A percentile compares a stretch with the other conserved stretches of the same genome.
phyloP scores from a whole-genome alignment of 2,329 filamentous ascomycete genomes.

The Aspergillus alliaceus region DNA sequence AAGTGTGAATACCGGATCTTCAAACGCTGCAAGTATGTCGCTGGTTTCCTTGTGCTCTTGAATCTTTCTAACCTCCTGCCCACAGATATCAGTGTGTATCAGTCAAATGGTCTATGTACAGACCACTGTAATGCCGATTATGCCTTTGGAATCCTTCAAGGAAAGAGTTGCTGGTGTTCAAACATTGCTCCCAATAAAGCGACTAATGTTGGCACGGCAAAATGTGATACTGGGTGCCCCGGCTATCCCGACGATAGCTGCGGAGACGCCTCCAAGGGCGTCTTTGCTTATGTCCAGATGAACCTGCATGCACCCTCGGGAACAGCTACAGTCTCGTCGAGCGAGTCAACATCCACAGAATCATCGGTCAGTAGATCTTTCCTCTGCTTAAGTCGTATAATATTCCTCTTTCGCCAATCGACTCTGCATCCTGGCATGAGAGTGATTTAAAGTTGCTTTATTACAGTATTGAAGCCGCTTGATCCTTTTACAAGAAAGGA shows the following conservation, averaged over 20 bases:
- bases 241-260: conserved; percentile 50
- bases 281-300: conserved; percentile 47
- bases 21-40: conserved; percentile 37
- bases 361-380: conserved; percentile 25
- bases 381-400: not conserved
- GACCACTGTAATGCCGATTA: conserved; percentile 41
- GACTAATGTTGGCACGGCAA: conserved; percentile 25
- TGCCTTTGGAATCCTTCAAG: conserved; percentile 48
- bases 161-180: conserved; percentile 51
- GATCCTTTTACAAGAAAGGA: not conserved
- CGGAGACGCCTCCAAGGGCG: conserved; percentile 38
- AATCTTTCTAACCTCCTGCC: conserved; percentile 20
- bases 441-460: not conserved
- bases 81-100: conserved; percentile 37
- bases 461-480: not conserved
- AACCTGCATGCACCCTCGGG: conserved; percentile 31
- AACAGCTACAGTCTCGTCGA: conserved; percentile 26
- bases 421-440: not conserved
- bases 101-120: conserved; percentile 48
- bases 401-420: not conserved
- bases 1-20: conserved; percentile 45
- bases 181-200: conserved; percentile 44
- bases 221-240: conserved; percentile 45
- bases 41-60: not conserved
- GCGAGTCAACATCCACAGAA: conserved; percentile 20